Evolutionary conservation across 108 stramenopile species (phyloP).

Genomic region (Stephanodiscus triporus): DNA sequence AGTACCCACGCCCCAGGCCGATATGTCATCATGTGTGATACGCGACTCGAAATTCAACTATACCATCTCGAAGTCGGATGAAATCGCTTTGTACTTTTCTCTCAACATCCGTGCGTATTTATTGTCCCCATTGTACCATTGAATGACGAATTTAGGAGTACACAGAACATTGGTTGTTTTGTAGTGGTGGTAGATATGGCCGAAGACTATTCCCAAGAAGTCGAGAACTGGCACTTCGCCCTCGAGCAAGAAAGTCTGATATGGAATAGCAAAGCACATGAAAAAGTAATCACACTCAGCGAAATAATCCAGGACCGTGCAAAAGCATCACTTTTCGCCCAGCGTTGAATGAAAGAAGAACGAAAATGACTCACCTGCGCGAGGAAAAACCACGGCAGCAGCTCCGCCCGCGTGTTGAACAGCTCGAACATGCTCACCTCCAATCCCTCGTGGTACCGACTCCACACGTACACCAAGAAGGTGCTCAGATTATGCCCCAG

Average conservation of each 20-base stretch:
- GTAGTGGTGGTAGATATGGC: slow-evolving; percentile 92
- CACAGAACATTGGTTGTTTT: slow-evolving; percentile 66
- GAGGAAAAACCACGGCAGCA: slow-evolving; percentile 88
- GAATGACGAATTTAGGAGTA: slow-evolving; percentile 67
- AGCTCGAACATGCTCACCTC: slow-evolving; percentile 95
- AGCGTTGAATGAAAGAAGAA: not conserved
- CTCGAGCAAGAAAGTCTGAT: slow-evolving; percentile 93
- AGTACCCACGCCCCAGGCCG: too few relatives aligned
- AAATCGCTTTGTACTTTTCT: slow-evolving; percentile 78
- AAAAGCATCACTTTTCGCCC: not conserved
- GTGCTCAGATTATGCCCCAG: slow-evolving; percentile 94
- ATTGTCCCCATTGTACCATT: slow-evolving; percentile 78
- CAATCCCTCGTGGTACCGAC: slow-evolving; percentile 91
- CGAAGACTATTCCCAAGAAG: slow-evolving; percentile 94
- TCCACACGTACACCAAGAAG: slow-evolving; percentile 96
- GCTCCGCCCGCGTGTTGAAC: slow-evolving; percentile 81
- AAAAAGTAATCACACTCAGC: not conserved
- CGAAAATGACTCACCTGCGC: slow-evolving; percentile 65
- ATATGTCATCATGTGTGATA: too few relatives aligned
- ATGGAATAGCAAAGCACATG: not conserved
- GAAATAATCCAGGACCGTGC: not conserved
- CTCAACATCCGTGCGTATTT: slow-evolving; percentile 56
- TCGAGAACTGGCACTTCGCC: slow-evolving; percentile 91
- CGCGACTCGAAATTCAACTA: not conserved
- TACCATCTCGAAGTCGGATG: slow-evolving; percentile 79